Evolutionary conservation across 176 grass and related monocot genomes (phyloP).

Genomic region (Bromus sterilis): DNA sequence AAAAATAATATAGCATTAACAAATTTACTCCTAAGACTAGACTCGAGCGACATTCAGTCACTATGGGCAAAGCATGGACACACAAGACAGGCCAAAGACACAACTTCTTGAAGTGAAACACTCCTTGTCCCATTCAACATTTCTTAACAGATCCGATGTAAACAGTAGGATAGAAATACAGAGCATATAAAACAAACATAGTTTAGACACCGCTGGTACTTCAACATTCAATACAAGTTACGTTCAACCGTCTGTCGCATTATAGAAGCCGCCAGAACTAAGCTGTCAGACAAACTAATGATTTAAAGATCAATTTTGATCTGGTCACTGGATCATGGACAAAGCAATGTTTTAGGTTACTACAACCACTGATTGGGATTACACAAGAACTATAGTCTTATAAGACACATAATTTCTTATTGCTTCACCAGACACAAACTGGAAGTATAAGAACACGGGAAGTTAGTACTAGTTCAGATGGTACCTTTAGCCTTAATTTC

Average conservation of each 20-base stretch:
- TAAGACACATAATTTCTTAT: not conserved
- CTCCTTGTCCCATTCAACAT: not conserved
- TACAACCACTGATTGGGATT: not conserved
- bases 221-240: not conserved
- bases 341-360: not conserved
- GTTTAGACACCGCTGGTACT: not conserved
- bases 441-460: not conserved
- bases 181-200: not conserved
- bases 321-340: not conserved
- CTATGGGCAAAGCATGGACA: not conserved
- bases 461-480: constrained; percentile 6
- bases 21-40: not conserved
- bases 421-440: not conserved
- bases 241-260: not conserved
- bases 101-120: not conserved
- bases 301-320: not conserved
- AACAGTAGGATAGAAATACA: not conserved
- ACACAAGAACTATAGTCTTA: not conserved
- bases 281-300: not conserved
- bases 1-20: not conserved
- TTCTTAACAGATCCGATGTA: not conserved
- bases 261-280: not conserved
- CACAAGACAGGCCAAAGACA: constrained; percentile 8
- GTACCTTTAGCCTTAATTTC: constrained; percentile 86
- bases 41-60: not conserved